Percentiles rank a stretch among this genome's conserved stretches.
Evolutionary conservation across 345 rosid species (phyloP).

Genomic region (Turnera subulata): DNA sequence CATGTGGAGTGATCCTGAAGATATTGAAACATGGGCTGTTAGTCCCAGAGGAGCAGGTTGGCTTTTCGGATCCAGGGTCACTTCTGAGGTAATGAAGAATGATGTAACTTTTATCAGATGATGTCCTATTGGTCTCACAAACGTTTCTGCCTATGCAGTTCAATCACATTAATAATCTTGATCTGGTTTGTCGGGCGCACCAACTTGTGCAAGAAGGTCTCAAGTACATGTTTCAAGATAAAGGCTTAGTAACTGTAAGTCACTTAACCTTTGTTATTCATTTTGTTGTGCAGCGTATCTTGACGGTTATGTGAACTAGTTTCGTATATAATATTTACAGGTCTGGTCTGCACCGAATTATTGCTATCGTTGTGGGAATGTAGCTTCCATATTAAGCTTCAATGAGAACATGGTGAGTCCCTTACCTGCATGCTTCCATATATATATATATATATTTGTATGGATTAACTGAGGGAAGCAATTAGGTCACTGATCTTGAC

Average conservation of each 20-base stretch:
- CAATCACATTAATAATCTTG: conserved; percentile 91
- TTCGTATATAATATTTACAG: conserved; percentile 37
- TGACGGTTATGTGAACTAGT: conserved; percentile 20
- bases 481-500: neutral
- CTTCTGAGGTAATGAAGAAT: conserved; percentile 69
- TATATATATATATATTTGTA: too few relatives aligned
- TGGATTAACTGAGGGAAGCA: neutral
- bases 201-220: conserved; percentile 99
- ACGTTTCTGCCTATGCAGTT: conserved; percentile 44
- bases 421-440: neutral
- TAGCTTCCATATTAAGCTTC: conserved; percentile 97
- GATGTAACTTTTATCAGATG: neutral
- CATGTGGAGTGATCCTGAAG: conserved; percentile 99
- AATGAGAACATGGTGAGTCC: conserved; percentile 81
- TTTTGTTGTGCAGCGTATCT: neutral
- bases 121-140: conserved; percentile 12
- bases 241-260: conserved; percentile 96
- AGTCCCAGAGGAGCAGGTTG: conserved; percentile 99
- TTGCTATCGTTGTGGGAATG: conserved; percentile 99
- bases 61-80: conserved; percentile 99
- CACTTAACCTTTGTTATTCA: conserved; percentile 6
- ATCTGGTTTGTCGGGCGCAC: conserved; percentile 96
- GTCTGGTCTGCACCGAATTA: conserved; percentile 99
- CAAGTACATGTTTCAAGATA: conserved; percentile 98
- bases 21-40: conserved; percentile 99